A percentile compares a stretch with the other conserved stretches of the same genome.
Evolutionary conservation across 176 grass and related monocot species (phyloP).

Genomic region (Coix lacrymajobi): DNA sequence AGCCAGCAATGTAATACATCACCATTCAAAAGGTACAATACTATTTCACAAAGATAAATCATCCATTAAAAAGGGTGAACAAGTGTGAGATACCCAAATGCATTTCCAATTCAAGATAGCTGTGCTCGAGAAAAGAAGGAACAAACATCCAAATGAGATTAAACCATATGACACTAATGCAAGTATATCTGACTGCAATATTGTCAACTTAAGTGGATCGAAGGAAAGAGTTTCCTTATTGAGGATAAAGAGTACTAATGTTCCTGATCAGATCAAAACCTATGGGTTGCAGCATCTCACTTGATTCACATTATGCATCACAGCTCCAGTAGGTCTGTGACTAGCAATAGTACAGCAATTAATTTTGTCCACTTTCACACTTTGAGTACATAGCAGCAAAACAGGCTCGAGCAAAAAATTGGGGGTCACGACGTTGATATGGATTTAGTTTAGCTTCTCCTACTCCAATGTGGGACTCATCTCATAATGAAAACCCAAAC

Average conservation of each 20-base stretch:
- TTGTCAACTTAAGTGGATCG: not conserved
- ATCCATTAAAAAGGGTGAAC: not conserved
- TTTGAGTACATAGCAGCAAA: not conserved
- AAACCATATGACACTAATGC: not conserved
- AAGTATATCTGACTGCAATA: not conserved
- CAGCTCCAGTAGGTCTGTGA: not conserved
- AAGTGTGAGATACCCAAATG: not conserved
- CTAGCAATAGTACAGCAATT: not conserved
- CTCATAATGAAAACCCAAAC: not conserved
- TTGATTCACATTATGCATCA: not conserved
- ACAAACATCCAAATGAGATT: not conserved
- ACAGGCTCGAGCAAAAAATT: not conserved
- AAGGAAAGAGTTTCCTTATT: not conserved
- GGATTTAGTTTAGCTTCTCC: not conserved
- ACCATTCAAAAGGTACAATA: not conserved
- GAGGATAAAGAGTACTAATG: not conserved
- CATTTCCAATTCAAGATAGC: not conserved
- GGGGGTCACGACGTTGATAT: not conserved
- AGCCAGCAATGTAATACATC: not conserved
- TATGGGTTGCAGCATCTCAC: not conserved
- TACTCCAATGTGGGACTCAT: not conserved
- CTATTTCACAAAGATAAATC: not conserved
- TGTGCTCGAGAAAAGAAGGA: not conserved
- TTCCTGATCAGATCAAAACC: not conserved
- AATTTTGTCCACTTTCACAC: not conserved